Evolutionary conservation across 2,329 filamentous ascomycete species (phyloP).

Genomic region (Clonostachys rosea): DNA sequence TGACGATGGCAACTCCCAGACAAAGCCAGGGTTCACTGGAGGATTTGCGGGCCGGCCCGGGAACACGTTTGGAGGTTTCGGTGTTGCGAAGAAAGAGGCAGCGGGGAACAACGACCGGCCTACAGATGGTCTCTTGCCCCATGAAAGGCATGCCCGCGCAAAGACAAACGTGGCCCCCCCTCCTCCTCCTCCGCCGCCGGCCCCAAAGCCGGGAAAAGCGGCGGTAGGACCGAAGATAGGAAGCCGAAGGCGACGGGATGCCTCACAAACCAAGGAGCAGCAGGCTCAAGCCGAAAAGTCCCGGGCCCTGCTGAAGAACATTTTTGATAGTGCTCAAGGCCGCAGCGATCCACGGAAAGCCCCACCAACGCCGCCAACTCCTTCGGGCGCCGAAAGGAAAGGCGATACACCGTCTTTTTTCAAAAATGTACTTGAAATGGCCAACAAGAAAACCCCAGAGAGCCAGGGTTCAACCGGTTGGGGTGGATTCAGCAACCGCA

Average conservation of each 20-base stretch:
- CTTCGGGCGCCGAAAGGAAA: not conserved
- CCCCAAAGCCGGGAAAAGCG: constrained; percentile 3
- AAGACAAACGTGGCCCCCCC: constrained; percentile 12
- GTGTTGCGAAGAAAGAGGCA: constrained; percentile 8
- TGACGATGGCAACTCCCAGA: constrained; percentile 9
- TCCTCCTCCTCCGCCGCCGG: not conserved
- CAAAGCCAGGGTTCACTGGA: constrained; percentile 13
- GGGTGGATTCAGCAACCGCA: constrained; percentile 1
- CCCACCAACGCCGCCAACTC: not conserved
- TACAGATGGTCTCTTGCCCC: constrained; percentile 23
- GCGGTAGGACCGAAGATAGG: not conserved
- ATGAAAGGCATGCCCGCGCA: constrained; percentile 27
- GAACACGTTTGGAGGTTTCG: constrained; percentile 12
- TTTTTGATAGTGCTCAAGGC: not conserved
- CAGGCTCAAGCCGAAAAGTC: not conserved
- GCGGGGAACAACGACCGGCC: not conserved
- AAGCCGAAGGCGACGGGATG: not conserved
- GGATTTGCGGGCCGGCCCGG: constrained; percentile 8
- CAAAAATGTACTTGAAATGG: no score
- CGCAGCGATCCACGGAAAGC: constrained; percentile 1
- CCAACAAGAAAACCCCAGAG: no score
- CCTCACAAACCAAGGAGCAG: not conserved
- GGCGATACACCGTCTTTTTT: not conserved
- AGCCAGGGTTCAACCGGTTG: not conserved
- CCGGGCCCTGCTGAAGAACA: not conserved